phyloP scores from a whole-genome alignment of 495 filamentous ascomycete genomes.

The Schizothecium vesticola region DNA sequence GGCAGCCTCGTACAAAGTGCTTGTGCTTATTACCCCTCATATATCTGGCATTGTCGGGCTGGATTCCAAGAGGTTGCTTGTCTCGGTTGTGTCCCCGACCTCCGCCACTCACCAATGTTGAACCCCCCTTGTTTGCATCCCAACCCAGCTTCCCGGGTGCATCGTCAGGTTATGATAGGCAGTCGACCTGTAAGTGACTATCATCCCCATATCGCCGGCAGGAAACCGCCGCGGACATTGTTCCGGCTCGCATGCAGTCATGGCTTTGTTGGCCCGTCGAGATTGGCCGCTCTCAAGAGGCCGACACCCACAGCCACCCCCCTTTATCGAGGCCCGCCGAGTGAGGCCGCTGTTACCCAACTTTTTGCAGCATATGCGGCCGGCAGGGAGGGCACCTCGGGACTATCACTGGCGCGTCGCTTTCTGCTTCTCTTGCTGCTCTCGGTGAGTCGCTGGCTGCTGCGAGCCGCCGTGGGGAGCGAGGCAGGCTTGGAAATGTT shows the following conservation, averaged over 20 bases:
- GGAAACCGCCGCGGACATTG: not conserved
- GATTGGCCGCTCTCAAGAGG: not conserved
- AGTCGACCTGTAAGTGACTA: not conserved
- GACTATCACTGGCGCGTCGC: constrained; percentile 1
- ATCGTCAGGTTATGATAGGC: not conserved
- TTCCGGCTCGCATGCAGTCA: not conserved
- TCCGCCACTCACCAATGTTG: not conserved
- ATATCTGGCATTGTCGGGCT: not conserved
- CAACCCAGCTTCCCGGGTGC: not conserved
- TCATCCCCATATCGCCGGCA: not conserved
- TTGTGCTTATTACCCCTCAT: not conserved
- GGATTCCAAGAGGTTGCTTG: not conserved
- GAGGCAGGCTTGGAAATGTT: not conserved
- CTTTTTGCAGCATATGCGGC: not conserved
- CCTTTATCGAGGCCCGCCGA: not conserved
- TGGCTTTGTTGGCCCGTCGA: not conserved
- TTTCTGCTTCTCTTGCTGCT: not conserved
- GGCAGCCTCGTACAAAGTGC: not conserved
- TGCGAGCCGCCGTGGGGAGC: not conserved
- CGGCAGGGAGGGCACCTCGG: not conserved
- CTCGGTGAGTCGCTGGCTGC: not conserved
- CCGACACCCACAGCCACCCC: not conserved
- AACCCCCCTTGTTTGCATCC: not conserved
- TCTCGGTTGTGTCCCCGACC: not conserved
- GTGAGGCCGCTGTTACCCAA: not conserved